phyloP scores from a whole-genome alignment of 2,329 filamentous ascomycete species.

The Xylogone sp. region DNA sequence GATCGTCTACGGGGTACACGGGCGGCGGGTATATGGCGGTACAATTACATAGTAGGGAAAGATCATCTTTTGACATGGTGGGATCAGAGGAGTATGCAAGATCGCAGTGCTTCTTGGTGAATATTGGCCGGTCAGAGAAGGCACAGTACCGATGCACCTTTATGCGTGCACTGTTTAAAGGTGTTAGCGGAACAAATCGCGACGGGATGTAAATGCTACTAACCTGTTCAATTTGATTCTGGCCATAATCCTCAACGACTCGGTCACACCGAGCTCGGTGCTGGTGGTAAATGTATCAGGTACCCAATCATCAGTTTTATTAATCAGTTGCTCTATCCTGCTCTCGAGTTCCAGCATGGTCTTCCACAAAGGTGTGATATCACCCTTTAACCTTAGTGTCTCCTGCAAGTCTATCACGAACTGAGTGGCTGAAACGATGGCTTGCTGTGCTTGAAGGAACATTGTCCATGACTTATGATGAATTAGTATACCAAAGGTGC shows the following conservation, averaged over 20 bases:
- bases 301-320: constrained; percentile 17
- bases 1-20: not conserved
- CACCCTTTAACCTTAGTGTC: constrained; percentile 31
- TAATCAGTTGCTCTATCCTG: constrained; percentile 17
- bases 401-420: constrained; percentile 46
- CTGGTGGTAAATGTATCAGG: not conserved
- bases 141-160: constrained; percentile 49
- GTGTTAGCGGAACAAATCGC: not conserved
- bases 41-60: constrained; percentile 8
- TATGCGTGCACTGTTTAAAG: constrained; percentile 39
- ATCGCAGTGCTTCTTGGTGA: constrained; percentile 46
- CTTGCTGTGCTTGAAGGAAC: constrained; percentile 44
- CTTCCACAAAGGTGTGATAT: constrained; percentile 36
- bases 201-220: not conserved
- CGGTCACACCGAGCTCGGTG: constrained; percentile 36
- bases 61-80: constrained; percentile 8
- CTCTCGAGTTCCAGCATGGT: constrained; percentile 21
- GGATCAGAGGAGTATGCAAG: constrained; percentile 30
- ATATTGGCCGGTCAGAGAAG: constrained; percentile 47
- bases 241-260: constrained; percentile 42
- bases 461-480: constrained; percentile 31
- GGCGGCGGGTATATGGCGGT: constrained; percentile 12
- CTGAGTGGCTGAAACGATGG: constrained; percentile 42
- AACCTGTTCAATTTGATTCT: constrained; percentile 47
- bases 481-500: constrained; percentile 10